Conservation (phyloP, 1,139 yeast genomes). For the Yamadazyma triangularis region DNA sequence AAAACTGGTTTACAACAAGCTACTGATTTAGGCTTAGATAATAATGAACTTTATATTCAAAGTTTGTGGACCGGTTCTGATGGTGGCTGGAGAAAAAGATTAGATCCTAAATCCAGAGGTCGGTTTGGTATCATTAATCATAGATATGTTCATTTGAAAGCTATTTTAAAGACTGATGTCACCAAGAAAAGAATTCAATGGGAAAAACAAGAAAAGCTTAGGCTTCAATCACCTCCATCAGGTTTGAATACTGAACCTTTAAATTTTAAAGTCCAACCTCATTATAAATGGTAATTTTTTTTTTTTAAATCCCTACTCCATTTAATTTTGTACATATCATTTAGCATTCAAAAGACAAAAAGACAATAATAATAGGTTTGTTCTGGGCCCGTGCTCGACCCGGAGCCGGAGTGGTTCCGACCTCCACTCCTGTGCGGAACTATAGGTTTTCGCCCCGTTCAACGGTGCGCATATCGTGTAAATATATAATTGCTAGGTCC, state of each 20-base stretch:
- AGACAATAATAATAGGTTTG: too few species aligned
- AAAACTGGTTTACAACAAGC: constrained; percentile 73
- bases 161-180: constrained; percentile 62
- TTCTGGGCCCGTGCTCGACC: too few species aligned
- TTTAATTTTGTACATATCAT: too few species aligned
- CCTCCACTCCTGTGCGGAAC: too few species aligned
- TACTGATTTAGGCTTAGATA: constrained; percentile 51
- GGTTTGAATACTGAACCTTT: constrained; percentile 43
- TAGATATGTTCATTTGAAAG: constrained; percentile 76
- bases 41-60: constrained; percentile 63
- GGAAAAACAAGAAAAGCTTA: constrained; percentile 47
- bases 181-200: constrained; percentile 58
- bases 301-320: too few species aligned
- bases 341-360: too few species aligned
- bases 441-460: too few species aligned
- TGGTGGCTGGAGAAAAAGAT: constrained; percentile 65
- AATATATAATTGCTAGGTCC: neutral
- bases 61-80: constrained; percentile 94
- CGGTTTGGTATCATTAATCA: constrained; percentile 76
- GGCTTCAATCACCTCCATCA: constrained; percentile 42
- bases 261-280: constrained; percentile 40
- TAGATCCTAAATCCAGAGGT: constrained; percentile 91
- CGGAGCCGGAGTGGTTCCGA: too few species aligned
- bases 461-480: neutral
- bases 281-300: constrained; percentile 38